Evolutionary conservation across 129 eudicot species (phyloP), one percentile per base, ranked within the genome.

Genomic region (Pseudognaphalium luteoalbum): DNA sequence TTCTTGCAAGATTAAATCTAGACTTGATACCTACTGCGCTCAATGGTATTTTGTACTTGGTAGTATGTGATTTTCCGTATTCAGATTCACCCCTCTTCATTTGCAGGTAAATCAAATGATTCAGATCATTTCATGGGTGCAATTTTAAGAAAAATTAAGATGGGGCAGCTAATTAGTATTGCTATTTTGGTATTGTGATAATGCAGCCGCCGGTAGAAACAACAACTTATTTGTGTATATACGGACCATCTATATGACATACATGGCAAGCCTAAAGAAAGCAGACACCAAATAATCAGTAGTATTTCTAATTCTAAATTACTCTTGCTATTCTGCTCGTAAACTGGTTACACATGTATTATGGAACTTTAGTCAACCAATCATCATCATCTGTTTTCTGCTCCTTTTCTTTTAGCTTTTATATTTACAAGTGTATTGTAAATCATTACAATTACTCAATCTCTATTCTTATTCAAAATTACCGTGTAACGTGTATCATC

Each of bases 31-130:
- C 99, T 17, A 91, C 96, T 51, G 30, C 89, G 88, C 76, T 89
- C 11, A 95, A 71, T 80, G 99, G 99, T 59, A 81, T 88, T 65
- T 89, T 95, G 96, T 91, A 89, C 78, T 91, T 96, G 99, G 97
- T 97, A 0, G 0, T 89, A 9, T 95, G 99, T 82, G 97, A 95
- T 86, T 95, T 95, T 71, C 91, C 69, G 89, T 96, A 50, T 95
- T 95, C 87, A 91, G 81, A 87, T 89, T 95, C 81, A 69, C 89
- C 75, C 97, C 97, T 32, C 96, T 95, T 77, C 94, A 95, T 79
- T 85, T 95, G 67, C 97, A 95, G 99, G 97, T 89, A 78, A 22
- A n/a, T 16, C 61, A 22, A 41, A 39, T 60, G 22, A 25, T 39
- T 64, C 16, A 6, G 30, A 11, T 60, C 66, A 60, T 60, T 10